Evolutionary conservation across 371 early-diverging fungal species (phyloP).

Genomic region (Batrachochytrium dendrobatidis): DNA sequence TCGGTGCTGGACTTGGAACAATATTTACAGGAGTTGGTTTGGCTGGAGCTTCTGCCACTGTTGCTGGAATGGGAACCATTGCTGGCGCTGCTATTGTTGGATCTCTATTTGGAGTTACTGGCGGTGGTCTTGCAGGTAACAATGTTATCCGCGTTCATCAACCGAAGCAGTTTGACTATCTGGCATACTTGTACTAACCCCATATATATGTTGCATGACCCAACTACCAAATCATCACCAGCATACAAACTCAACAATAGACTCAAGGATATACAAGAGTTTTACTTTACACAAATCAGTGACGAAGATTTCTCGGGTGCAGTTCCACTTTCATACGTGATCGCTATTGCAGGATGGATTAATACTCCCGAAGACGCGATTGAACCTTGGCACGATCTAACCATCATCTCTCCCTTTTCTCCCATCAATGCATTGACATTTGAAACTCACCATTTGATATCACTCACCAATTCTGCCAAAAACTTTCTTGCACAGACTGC

Average conservation of each 20-base stretch:
- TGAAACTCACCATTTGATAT: slow-evolving; percentile 31
- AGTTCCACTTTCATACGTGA: slow-evolving; percentile 44
- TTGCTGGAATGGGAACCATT: slow-evolving; percentile 11
- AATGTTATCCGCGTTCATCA: neutral
- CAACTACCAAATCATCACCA: slow-evolving; percentile 26
- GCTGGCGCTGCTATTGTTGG: slow-evolving; percentile 28
- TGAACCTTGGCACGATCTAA: slow-evolving; percentile 63
- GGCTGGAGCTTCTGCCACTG: slow-evolving; percentile 9
- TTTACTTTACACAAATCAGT: slow-evolving; percentile 52
- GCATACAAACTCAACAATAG: slow-evolving; percentile 69
- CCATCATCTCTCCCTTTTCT: slow-evolving; percentile 63
- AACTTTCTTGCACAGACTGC: neutral
- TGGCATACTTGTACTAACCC: slow-evolving; percentile 40
- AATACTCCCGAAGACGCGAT: slow-evolving; percentile 43
- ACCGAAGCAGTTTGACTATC: neutral
- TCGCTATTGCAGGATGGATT: slow-evolving; percentile 75
- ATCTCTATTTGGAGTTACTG: slow-evolving; percentile 37
- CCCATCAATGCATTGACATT: slow-evolving; percentile 61
- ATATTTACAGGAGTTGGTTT: slow-evolving; percentile 35
- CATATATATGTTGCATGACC: no score
- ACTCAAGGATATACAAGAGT: slow-evolving; percentile 65
- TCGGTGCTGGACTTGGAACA: slow-evolving; percentile 81
- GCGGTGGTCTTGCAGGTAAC: slow-evolving; percentile 23
- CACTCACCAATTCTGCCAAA: slow-evolving; percentile 61
- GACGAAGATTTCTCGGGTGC: slow-evolving; percentile 37